Conservation (phyloP, 2,329 filamentous ascomycete species). For the Apiospora malaysiana region DNA sequence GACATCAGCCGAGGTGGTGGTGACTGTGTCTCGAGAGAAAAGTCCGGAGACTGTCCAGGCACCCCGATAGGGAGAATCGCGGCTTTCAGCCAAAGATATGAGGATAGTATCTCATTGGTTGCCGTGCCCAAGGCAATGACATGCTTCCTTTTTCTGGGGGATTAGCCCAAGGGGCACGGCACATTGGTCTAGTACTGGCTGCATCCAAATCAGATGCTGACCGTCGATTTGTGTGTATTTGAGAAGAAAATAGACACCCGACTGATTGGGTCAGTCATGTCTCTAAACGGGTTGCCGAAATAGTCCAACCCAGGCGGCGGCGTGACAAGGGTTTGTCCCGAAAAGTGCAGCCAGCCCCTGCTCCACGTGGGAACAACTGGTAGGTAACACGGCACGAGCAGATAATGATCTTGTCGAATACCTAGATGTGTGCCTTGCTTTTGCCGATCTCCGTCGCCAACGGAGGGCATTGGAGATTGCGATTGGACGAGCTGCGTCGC, state of each 20-base stretch:
- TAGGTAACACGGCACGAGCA: constrained; percentile 14
- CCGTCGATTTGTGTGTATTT: not conserved
- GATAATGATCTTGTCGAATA: constrained; percentile 1
- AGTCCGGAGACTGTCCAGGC: not conserved
- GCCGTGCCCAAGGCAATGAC: not conserved
- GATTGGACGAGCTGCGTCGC: not conserved
- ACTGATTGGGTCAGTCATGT: constrained; percentile 12
- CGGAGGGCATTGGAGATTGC: not conserved
- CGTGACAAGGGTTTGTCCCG: constrained; percentile 2
- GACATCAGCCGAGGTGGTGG: constrained; percentile 2
- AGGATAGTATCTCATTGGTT: not conserved
- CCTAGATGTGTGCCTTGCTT: constrained; percentile 19
- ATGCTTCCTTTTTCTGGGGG: not conserved
- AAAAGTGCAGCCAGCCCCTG: constrained; percentile 10
- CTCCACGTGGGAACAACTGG: constrained; percentile 11
- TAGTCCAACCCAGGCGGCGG: constrained; percentile 2
- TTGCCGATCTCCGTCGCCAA: constrained; percentile 14
- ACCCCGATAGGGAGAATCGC: not conserved
- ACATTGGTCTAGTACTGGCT: not conserved
- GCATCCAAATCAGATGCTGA: constrained; percentile 7
- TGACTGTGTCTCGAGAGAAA: not conserved
- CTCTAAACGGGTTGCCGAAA: constrained; percentile 12
- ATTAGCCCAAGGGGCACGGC: not conserved
- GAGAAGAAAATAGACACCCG: not conserved
- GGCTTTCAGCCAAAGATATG: not conserved